These are phyloP conservation scores for Volvariella volvacea DNA, from an alignment of 1,284 basidiomycete species.

Conservation along the genomic window DNA sequence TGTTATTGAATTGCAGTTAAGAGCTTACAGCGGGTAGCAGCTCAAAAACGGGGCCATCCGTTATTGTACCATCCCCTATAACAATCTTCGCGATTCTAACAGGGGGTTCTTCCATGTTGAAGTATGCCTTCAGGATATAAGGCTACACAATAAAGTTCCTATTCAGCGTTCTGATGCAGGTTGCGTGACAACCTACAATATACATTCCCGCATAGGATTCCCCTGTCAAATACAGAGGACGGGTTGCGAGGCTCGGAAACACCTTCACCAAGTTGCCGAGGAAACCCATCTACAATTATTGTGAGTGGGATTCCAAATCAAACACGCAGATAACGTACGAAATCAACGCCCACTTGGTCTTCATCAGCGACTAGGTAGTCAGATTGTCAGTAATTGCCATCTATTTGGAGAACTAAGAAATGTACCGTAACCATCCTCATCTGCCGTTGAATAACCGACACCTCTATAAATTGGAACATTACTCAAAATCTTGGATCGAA, in stretches of 20 bases:
- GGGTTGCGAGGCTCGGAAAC: constrained; percentile 53
- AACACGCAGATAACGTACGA: constrained; percentile 35
- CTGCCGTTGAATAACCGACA: constrained; percentile 59
- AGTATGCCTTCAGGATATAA: constrained; percentile 68
- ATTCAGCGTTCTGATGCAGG: no score
- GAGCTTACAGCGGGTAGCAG: constrained; percentile 45
- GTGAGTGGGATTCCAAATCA: not conserved
- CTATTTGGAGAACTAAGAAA: constrained; percentile 9
- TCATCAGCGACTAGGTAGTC: constrained; percentile 47
- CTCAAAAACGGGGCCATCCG: constrained; percentile 39
- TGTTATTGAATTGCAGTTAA: not conserved
- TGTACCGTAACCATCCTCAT: constrained; percentile 50
- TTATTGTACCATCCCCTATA: constrained; percentile 62
- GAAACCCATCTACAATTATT: constrained; percentile 49
- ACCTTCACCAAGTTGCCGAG: constrained; percentile 58
- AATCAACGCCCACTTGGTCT: constrained; percentile 63
- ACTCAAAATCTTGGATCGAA: not conserved
- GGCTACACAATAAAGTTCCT: no score
- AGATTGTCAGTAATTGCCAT: constrained; percentile 2
- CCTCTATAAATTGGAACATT: constrained; percentile 30
- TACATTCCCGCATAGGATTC: constrained; percentile 66
- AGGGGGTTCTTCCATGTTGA: constrained; percentile 53
- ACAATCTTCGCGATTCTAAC: constrained; percentile 61
- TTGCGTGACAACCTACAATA: constrained; percentile 41
- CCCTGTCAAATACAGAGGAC: constrained; percentile 56